Evolutionary conservation across 352 stramenopile genomes (phyloP).

Genomic region (Plasmopara muralis): DNA sequence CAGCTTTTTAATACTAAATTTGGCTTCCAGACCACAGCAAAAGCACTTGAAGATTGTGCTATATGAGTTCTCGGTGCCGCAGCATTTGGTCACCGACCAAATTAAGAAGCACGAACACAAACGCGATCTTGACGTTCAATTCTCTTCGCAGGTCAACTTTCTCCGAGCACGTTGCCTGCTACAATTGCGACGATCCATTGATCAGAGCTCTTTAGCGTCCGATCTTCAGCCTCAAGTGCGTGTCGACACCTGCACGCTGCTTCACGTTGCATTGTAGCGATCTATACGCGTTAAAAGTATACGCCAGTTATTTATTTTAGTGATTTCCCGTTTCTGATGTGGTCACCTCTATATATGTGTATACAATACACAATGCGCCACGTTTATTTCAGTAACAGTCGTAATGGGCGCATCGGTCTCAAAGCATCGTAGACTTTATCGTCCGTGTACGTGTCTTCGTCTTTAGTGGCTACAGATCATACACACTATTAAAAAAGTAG

Average conservation of each 20-base stretch:
- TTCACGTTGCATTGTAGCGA: slow-evolving; percentile 33
- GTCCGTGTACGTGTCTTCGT: slow-evolving; percentile 35
- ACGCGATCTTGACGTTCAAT: neutral
- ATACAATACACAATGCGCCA: slow-evolving; percentile 8
- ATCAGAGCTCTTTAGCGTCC: slow-evolving; percentile 2
- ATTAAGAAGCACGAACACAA: slow-evolving; percentile 6
- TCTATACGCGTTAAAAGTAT: too few species aligned
- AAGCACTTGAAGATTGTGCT: slow-evolving; percentile 19
- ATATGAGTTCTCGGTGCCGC: slow-evolving; percentile 50
- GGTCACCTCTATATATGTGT: slow-evolving; percentile 8
- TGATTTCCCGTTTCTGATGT: neutral
- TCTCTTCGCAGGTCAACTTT: slow-evolving; percentile 4
- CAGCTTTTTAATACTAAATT: slow-evolving; percentile 8
- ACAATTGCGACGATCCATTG: slow-evolving; percentile 14
- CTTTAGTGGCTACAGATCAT: too few species aligned
- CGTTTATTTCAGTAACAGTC: slow-evolving; percentile 17
- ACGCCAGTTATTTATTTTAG: too few species aligned
- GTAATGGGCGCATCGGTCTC: slow-evolving; percentile 40
- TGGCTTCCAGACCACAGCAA: slow-evolving; percentile 7
- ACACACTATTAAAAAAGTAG: neutral
- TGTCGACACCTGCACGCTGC: slow-evolving; percentile 17
- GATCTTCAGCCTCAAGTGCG: slow-evolving; percentile 10
- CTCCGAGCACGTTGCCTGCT: slow-evolving; percentile 11
- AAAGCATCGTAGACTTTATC: slow-evolving; percentile 44
- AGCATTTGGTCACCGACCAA: slow-evolving; percentile 23